Conservation (phyloP, 805 yeast genomes). For the Sungouiozyma intestinalis region DNA sequence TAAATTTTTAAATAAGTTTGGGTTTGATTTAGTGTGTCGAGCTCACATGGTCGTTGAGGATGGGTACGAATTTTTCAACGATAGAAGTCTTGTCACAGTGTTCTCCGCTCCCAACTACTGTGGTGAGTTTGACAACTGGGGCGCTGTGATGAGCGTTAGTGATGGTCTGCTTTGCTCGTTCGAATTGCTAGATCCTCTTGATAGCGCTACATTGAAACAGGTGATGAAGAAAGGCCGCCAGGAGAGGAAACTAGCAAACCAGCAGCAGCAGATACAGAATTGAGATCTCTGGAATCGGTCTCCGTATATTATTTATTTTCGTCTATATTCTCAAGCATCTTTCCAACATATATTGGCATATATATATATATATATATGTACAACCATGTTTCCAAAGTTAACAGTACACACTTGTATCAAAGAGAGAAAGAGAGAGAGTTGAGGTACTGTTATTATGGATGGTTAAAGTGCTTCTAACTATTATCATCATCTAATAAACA, state of each 20-base stretch:
- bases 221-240: conserved; percentile 90
- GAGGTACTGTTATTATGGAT: no score
- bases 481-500: no score
- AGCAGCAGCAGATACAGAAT: conserved; percentile 17
- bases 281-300: not conserved
- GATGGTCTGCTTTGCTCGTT: conserved; percentile 89
- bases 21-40: conserved; percentile 66
- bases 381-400: no score
- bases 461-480: no score
- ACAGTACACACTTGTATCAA: conserved; percentile 1
- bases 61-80: conserved; percentile 74
- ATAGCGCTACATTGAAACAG: conserved; percentile 84
- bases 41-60: conserved; percentile 90
- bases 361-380: not conserved
- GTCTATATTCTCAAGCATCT: not conserved
- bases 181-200: conserved; percentile 88
- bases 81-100: conserved; percentile 63
- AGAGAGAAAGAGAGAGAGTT: no score
- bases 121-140: conserved; percentile 68
- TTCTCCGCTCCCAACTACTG: conserved; percentile 71
- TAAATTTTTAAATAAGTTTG: conserved; percentile 51
- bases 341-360: not conserved
- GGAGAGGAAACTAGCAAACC: conserved; percentile 60
- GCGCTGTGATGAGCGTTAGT: conserved; percentile 94
- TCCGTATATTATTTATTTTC: not conserved